Conservation (phyloP, 1,284 basidiomycete species). For the Malassezia sympodialis region DNA sequence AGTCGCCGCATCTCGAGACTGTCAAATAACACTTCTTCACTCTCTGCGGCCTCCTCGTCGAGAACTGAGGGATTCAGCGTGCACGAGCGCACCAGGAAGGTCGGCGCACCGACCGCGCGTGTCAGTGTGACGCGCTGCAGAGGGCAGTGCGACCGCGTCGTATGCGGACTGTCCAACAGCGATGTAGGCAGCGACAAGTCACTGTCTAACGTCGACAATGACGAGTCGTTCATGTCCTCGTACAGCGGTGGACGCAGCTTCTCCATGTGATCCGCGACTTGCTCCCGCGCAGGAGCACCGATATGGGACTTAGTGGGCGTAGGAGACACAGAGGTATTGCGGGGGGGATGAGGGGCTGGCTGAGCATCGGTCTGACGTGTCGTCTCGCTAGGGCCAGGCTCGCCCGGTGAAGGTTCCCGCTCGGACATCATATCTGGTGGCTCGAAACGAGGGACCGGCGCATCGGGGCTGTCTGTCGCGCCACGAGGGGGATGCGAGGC, state of each 20-base stretch:
- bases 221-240: no score
- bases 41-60: conserved; percentile 9
- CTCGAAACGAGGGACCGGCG: no score
- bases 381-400: background rate
- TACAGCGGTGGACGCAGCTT: no score
- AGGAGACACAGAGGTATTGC: background rate
- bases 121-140: conserved; percentile 8
- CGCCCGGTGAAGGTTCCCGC: background rate
- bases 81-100: conserved; percentile 13
- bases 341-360: background rate
- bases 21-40: conserved; percentile 1
- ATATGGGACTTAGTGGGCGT: no score
- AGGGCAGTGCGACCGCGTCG: conserved; percentile 10
- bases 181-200: background rate
- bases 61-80: conserved; percentile 1
- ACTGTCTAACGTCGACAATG: background rate
- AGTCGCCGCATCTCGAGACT: conserved; percentile 13
- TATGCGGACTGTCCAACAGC: background rate
- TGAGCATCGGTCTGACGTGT: background rate
- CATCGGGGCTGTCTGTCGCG: background rate
- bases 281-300: no score
- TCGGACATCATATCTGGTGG: background rate
- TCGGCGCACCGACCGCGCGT: background rate
- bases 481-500: background rate
- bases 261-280: no score